phyloP scores from a whole-genome alignment of 108 stramenopile species.

The Cyclotella baltica region DNA sequence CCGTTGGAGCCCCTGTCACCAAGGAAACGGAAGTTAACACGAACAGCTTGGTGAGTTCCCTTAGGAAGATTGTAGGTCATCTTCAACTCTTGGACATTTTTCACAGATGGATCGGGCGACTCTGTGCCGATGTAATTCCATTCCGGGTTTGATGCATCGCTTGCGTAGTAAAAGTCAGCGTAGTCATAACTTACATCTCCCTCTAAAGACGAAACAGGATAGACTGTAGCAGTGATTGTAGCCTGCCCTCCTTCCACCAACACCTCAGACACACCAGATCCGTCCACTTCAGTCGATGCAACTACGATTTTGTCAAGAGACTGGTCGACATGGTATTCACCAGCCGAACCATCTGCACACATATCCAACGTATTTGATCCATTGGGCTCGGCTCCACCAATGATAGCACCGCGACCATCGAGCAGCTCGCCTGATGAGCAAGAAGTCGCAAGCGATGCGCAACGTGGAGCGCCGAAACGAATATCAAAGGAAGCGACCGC shows the following conservation, averaged over 20 bases:
- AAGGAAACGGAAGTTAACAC: constrained; percentile 26
- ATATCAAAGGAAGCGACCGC: not conserved
- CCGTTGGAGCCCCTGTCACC: not conserved
- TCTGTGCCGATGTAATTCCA: constrained; percentile 6
- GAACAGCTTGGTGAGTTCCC: constrained; percentile 10
- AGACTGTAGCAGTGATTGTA: constrained; percentile 13
- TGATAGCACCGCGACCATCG: too few relatives aligned
- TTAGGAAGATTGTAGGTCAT: constrained; percentile 13
- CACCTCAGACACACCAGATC: not conserved
- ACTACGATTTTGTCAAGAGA: constrained; percentile 32
- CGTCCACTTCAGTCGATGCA: not conserved
- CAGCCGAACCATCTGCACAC: constrained; percentile 16
- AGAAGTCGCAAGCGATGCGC: not conserved
- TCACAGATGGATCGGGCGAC: not conserved
- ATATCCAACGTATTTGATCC: constrained; percentile 1
- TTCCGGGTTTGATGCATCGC: constrained; percentile 12
- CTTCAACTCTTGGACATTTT: not conserved
- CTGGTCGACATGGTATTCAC: constrained; percentile 16
- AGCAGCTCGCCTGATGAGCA: not conserved
- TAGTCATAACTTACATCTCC: not conserved
- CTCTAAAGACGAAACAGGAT: not conserved
- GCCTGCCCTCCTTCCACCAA: constrained; percentile 23
- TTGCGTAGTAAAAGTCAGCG: constrained; percentile 26
- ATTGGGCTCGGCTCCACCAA: constrained; percentile 12
- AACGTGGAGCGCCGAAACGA: not conserved